Percentiles rank a stretch among this genome's conserved stretches.
Evolutionary conservation across 2,329 filamentous ascomycete genomes (phyloP).

Genomic region (Aspergillus felis): DNA sequence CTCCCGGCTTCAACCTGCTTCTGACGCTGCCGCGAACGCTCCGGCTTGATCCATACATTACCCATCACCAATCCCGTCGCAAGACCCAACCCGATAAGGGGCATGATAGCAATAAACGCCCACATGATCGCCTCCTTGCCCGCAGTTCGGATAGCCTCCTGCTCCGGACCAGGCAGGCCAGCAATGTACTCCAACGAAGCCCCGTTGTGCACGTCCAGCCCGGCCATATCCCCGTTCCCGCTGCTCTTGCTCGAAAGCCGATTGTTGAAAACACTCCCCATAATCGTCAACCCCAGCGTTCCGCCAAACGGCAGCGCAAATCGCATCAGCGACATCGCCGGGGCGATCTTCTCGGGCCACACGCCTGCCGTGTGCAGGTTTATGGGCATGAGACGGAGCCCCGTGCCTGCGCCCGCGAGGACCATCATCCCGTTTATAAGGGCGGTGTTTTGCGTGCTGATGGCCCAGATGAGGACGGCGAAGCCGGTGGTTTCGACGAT

Average conservation of each 20-base stretch:
- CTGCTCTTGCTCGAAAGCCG: constrained; percentile 22
- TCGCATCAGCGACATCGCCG: constrained; percentile 57
- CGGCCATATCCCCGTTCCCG: constrained; percentile 17
- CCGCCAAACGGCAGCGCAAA: constrained; percentile 62
- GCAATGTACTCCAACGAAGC: constrained; percentile 37
- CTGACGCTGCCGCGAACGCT: constrained; percentile 4
- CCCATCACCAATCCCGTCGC: constrained; percentile 45
- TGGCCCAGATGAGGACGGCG: constrained; percentile 55
- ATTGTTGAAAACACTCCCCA: constrained; percentile 68
- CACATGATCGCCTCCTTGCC: constrained; percentile 60
- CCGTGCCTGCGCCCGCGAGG: constrained; percentile 59
- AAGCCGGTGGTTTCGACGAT: constrained; percentile 57
- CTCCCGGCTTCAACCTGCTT: constrained; percentile 3
- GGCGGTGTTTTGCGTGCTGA: constrained; percentile 46
- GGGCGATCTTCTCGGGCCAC: constrained; percentile 55
- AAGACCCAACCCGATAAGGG: constrained; percentile 52
- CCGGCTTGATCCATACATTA: constrained; percentile 50
- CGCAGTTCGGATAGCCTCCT: constrained; percentile 38
- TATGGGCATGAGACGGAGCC: constrained; percentile 62
- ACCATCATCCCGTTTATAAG: constrained; percentile 65
- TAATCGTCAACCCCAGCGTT: constrained; percentile 62
- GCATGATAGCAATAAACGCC: constrained; percentile 60
- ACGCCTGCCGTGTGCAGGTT: constrained; percentile 61
- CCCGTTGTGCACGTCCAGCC: constrained; percentile 31
- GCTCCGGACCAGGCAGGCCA: constrained; percentile 30